Conservation (phyloP, 441 rosid genomes). For the Brassica balearica region DNA sequence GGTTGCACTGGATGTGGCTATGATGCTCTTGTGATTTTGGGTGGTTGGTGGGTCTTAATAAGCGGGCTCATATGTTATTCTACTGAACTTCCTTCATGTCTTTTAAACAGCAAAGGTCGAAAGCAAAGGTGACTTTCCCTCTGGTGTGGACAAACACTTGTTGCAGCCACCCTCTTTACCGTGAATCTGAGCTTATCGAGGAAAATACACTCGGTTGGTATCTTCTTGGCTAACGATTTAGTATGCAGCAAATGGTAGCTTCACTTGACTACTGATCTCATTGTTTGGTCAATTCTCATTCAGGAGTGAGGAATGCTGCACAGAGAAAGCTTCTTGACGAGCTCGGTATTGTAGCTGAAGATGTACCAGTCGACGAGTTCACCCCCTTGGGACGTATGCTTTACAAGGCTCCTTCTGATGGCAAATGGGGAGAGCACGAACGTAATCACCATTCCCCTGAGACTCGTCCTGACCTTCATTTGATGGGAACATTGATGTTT, state of each 20-base stretch:
- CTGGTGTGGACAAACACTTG: constrained; percentile 99
- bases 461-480: background rate
- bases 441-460: constrained; percentile 50
- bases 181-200: background rate
- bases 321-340: constrained; percentile 98
- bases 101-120: constrained; percentile 84
- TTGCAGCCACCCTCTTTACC: constrained; percentile 85
- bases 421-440: constrained; percentile 99
- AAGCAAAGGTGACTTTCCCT: constrained; percentile 94
- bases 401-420: constrained; percentile 98
- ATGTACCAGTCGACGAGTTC: constrained; percentile 87
- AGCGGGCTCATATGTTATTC: background rate
- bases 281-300: constrained; percentile 19
- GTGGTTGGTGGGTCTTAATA: constrained; percentile 13
- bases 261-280: background rate
- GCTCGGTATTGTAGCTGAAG: constrained; percentile 92
- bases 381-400: constrained; percentile 80
- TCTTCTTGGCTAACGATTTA: background rate
- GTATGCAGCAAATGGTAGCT: background rate
- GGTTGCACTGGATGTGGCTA: background rate
- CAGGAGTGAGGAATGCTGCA: constrained; percentile 98
- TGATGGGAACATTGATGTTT: background rate
- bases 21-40: constrained; percentile 14
- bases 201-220: background rate
- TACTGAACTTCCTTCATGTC: background rate